Evolutionary conservation across 2,329 filamentous ascomycete species (phyloP), one percentile per base, ranked within the genome.

Genomic region (Penicillium sp.): DNA sequence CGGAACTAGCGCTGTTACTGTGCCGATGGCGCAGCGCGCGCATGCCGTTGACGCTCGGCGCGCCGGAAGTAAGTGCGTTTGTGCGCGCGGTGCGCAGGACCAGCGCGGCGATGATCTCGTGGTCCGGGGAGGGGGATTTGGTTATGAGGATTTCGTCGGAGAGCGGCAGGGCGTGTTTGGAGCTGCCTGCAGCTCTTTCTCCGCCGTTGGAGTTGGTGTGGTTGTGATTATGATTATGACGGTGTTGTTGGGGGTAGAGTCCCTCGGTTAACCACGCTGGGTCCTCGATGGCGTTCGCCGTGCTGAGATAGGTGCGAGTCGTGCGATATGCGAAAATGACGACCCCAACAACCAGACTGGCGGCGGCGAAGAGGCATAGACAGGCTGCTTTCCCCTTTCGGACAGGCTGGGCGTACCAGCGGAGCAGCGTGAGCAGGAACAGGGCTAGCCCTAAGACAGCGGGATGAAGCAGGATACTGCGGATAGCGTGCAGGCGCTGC

Each of bases 401-500:
- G 66, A 56, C 69, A 72, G n/a, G n/a, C n/a, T n/a, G n/a, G n/a
- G 57, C 77, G 74, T n/a, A 68, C 73, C n/a, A n/a, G n/a, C n/a
- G n/a, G 11, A 78, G 59, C 3, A 77, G 43, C 6, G 74, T 66
- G 20, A 77, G 61, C 47, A 77, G 63, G 0, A 68, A 69, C 23
- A 76, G 68, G 21, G 77, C 60, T 5, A 69, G 35, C 1, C 69
- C 66, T 23, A 79, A 62, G 62, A 79, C 80, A 38, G 77, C 69
- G 48, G 81, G 77, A 71, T 90, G 84, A 64, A 82, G 82, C 58
- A 88, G 77, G 56, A 93, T 76, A 62, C 83, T 76, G 59, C 78
- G 76, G 50, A 85, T 83, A 16, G 88, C 84, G 8, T 81, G 75
- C 67, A 89, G 85, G 58, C 88, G 84, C 77, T 93, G 90, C 74